Conservation (phyloP, 805 yeast genomes). For the Spathaspora passalidarum region DNA sequence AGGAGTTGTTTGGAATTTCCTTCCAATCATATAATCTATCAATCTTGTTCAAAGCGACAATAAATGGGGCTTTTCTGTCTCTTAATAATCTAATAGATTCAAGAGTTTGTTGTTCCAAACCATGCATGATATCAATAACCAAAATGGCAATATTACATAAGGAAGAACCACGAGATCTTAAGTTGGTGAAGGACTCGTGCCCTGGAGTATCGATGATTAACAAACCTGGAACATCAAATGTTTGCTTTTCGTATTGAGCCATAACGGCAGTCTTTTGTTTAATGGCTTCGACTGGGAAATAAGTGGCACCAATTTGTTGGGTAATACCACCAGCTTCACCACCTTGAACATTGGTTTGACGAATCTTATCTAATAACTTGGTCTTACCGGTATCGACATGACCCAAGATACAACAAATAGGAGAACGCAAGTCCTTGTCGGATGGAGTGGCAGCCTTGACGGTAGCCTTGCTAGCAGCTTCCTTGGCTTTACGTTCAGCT, state of each 20-base stretch:
- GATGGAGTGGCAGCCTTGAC: constrained; percentile 23
- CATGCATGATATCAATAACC: constrained; percentile 99
- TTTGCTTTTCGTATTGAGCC: constrained; percentile 79
- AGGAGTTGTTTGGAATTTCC: constrained; percentile 83
- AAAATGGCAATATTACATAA: constrained; percentile 98
- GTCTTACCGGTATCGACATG: constrained; percentile 99
- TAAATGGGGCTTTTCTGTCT: constrained; percentile 96
- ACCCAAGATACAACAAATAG: constrained; percentile 98
- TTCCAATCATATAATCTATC: constrained; percentile 98
- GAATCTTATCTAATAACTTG: constrained; percentile 90
- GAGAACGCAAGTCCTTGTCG: constrained; percentile 81
- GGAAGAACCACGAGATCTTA: constrained; percentile 98
- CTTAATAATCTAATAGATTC: constrained; percentile 90
- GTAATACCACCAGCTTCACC: constrained; percentile 99
- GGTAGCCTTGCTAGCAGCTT: constrained; percentile 16
- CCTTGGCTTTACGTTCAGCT: constrained; percentile 21
- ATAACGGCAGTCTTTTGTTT: constrained; percentile 87
- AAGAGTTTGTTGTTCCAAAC: constrained; percentile 95
- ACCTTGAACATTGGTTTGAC: constrained; percentile 99
- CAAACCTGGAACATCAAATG: constrained; percentile 95
- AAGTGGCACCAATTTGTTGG: constrained; percentile 99
- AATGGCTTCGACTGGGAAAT: constrained; percentile 95
- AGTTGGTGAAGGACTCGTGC: constrained; percentile 97
- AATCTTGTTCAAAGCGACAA: constrained; percentile 95
- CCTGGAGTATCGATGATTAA: constrained; percentile 98